Evolutionary conservation across 2,329 filamentous ascomycete genomes (phyloP), one percentile per base, ranked within the genome.

Genomic region (Sporothrix phasma): DNA sequence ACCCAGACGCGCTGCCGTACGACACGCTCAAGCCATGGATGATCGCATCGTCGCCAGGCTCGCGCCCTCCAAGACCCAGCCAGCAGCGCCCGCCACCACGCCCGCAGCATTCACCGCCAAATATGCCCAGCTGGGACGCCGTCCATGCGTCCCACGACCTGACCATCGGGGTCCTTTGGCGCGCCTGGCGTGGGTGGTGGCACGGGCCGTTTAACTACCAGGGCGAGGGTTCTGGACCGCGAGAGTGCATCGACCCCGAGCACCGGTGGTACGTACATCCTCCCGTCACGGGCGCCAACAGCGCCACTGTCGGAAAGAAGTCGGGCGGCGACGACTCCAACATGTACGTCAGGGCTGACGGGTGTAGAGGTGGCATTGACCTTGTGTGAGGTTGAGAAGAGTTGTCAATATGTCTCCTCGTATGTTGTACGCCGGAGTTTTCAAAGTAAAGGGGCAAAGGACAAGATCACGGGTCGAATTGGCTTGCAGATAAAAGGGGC

Each of bases 191-290:
- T 78, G 0, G 68, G 69, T 4, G 76, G 77, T 3, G 74, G 73
- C 11, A 76, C 77, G 71, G 74, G 74, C 15, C 72, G 77, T 2
- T 69, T 5, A 84, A 84, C 72, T 84, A 84, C 71, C 81, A 84
- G 68, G 81, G 81, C 61, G 79, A 81, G 60, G 81, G 81, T 3
- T 81, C 65, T 73, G 74, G 66, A 71, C 70, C 58, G 70, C 65
- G 79, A 81, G 71, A 73, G 72, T 19, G 72, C 79, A 0, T 79
- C 81, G 0, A 72, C 75, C 0, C 62, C 84, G 17, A 81, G 78
- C 70, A 77, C 80, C 3, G 76, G 81, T 6, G 81, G 80, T 3
- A 80, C 77, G 0, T 84, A 80, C 71, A 64, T 81, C 13, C 84
- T 83, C 71, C 81, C 0, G 79, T 84, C 1, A 76, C 76, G 0